A percentile compares a stretch with the other conserved stretches of the same genome.
Conservation (phyloP, 2,329 filamentous ascomycete species). For the Teratosphaeria destructans region DNA sequence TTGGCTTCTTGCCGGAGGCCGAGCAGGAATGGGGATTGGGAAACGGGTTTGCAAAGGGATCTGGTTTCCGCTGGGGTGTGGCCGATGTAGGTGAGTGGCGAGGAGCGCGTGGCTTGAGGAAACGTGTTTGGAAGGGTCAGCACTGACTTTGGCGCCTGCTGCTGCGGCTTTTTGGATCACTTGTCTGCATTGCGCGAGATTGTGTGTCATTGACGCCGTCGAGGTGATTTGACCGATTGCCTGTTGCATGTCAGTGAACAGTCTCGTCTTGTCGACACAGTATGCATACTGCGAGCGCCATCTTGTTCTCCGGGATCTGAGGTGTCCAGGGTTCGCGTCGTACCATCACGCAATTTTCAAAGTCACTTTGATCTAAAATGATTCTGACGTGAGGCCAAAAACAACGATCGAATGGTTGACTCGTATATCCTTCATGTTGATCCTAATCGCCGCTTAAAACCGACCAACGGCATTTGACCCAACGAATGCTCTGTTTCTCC, state of each 20-base stretch:
- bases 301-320: slow-evolving; percentile 4
- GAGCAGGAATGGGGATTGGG: slow-evolving; percentile 60
- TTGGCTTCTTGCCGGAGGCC: slow-evolving; percentile 62
- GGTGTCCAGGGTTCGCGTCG: slow-evolving; percentile 5
- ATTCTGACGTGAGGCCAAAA: neutral
- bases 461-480: neutral
- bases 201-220: slow-evolving; percentile 64
- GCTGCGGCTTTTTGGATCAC: slow-evolving; percentile 63
- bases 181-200: slow-evolving; percentile 65
- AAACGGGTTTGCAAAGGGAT: slow-evolving; percentile 57
- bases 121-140: neutral
- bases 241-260: slow-evolving; percentile 35
- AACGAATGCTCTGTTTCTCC: neutral
- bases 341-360: neutral
- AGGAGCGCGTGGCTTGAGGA: neutral
- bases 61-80: slow-evolving; percentile 57
- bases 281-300: slow-evolving; percentile 17
- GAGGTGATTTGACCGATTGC: slow-evolving; percentile 86
- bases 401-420: neutral
- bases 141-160: slow-evolving; percentile 62
- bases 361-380: too few relatives aligned
- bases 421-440: neutral
- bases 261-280: neutral
- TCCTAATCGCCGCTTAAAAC: neutral
- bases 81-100: slow-evolving; percentile 54